Base-by-base conservation (phyloP, 2,329 filamentous ascomycete species). In the Hymenoscyphus infarciens region DNA sequence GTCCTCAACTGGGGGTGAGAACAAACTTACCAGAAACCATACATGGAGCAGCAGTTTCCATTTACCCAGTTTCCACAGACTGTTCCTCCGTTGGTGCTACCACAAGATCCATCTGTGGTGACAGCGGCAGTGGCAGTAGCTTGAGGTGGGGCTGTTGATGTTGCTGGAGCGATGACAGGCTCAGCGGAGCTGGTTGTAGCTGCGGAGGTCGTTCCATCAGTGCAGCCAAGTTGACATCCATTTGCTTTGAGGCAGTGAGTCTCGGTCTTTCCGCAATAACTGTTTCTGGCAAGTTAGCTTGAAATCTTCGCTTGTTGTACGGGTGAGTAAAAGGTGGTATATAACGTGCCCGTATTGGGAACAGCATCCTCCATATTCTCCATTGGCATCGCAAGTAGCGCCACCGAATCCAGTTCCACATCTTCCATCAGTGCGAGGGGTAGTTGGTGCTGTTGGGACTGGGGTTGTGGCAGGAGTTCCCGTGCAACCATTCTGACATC, bases 1-100 rank as follows among this genome's bases (percentile, higher is more conserved):
- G 38, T 25, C 57, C 57, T 49, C 15, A n/a, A 33, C 31, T 15
- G 16, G 5, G 22, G n/a, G 16, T 35, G 53, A 13, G n/a, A 35
- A 13, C 49, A 3, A 27, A 57, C 70, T 66, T 69, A 72, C 70
- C 82, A 83, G 73, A 82, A 85, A 31, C 83, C 83, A 70, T 84
- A 85, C 75, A 82, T 79, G 39, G 80, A 83, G 69, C 83, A 84
- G 69, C 83, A 85, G 62, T 79, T 75, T 53, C 83, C 83, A 38
- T 77, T 76, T 31, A 72, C 68, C 81, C 81, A 86, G 62, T 80
- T 70, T 22, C 81, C 81, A 69, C 83, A 86, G 52, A 83, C 72
- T 2, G 77, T 81, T 62, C 77, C 76, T 15, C 75, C 77, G 66
- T 83, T 81, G 8, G 68, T 75, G 19, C 77, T 75, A 64, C 83